Conservation (phyloP, 345 rosid species). For the Ricinus communis region DNA sequence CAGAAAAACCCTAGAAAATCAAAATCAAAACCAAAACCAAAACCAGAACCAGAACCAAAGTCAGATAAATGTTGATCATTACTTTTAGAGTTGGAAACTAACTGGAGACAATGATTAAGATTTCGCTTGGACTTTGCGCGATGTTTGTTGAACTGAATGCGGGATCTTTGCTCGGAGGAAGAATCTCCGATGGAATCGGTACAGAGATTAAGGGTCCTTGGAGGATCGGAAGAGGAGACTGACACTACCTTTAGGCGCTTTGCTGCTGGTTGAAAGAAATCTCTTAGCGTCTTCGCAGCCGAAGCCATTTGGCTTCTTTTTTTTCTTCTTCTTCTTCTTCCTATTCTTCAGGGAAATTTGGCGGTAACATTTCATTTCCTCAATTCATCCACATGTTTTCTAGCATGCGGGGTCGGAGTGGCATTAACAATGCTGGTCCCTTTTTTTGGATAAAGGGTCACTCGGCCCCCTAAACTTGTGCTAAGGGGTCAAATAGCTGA, state of each 20-base stretch:
- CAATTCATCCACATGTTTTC: no score
- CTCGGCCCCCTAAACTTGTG: no score
- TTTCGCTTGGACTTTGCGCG: constrained; percentile 71
- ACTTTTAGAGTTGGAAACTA: constrained; percentile 58
- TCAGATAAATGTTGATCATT: background rate
- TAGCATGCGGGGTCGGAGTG: no score
- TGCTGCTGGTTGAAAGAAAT: constrained; percentile 53
- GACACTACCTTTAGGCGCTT: constrained; percentile 55
- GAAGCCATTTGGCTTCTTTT: constrained; percentile 22
- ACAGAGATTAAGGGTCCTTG: constrained; percentile 20
- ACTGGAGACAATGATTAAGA: constrained; percentile 60
- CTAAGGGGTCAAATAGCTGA: no score
- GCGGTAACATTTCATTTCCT: background rate
- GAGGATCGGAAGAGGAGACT: constrained; percentile 20
- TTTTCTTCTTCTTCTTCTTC: no score
- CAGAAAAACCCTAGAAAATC: background rate
- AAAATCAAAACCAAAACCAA: background rate
- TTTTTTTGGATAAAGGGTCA: no score
- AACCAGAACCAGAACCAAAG: background rate
- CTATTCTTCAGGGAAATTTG: background rate
- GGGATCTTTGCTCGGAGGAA: constrained; percentile 46
- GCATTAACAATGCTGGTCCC: no score
- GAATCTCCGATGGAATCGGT: constrained; percentile 18
- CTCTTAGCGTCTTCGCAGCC: constrained; percentile 66
- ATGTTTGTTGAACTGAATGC: constrained; percentile 56